phyloP scores from a whole-genome alignment of 345 rosid genomes.

The Eucalyptus lansdowneana region DNA sequence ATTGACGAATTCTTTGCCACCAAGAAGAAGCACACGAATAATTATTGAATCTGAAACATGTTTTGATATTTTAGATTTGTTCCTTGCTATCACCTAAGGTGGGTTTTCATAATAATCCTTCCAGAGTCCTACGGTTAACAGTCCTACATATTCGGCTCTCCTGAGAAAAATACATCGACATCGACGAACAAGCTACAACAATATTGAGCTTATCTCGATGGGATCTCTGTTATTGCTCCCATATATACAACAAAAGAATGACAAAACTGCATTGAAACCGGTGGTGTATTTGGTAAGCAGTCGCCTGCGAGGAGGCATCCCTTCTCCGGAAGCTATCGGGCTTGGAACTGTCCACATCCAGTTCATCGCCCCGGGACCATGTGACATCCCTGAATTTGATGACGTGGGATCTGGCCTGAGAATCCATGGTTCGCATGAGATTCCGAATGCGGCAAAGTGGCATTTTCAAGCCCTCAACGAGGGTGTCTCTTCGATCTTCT shows the following conservation, averaged over 20 bases:
- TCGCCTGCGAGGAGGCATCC: neutral
- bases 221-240: neutral
- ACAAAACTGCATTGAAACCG: neutral
- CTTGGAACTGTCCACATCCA: neutral
- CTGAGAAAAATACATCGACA: neutral
- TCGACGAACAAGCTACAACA: neutral
- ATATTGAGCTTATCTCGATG: neutral
- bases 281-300: neutral
- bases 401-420: neutral
- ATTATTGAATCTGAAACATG: neutral
- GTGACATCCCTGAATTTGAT: neutral
- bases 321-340: neutral
- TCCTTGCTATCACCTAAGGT: neutral
- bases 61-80: neutral
- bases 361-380: neutral
- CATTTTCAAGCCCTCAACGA: neutral
- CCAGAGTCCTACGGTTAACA: accelerated
- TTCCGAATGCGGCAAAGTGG: neutral
- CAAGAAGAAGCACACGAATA: neutral
- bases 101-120: neutral
- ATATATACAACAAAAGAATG: neutral
- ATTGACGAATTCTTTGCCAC: neutral
- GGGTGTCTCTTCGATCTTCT: conserved; percentile 32
- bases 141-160: neutral
- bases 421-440: neutral